A percentile compares a stretch with the other conserved stretches of the same genome.
These are phyloP conservation scores for Penicillium coffeae DNA, from an alignment of 495 filamentous ascomycete species.

Conservation along the genomic window DNA sequence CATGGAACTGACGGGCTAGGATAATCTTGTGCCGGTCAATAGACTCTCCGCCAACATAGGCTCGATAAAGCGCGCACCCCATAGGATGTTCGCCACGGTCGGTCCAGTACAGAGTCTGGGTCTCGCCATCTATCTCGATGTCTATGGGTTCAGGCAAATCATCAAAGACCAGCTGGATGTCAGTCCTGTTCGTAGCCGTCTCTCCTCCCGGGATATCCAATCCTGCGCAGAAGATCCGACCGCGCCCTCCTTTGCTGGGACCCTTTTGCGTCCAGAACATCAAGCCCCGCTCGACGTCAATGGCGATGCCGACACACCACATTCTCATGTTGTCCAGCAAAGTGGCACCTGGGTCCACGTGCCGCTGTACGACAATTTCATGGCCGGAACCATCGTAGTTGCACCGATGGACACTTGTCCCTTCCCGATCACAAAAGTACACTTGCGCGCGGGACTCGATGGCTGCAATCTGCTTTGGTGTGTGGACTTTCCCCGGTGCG, in stretches of 20 bases:
- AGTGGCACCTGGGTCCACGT: slow-evolving; percentile 17
- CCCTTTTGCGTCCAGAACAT: slow-evolving; percentile 60
- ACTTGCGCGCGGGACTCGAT: slow-evolving; percentile 28
- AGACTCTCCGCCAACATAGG: slow-evolving; percentile 17
- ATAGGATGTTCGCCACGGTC: slow-evolving; percentile 47
- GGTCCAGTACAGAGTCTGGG: slow-evolving; percentile 49
- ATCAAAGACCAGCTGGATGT: slow-evolving; percentile 42
- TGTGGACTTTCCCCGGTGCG: slow-evolving; percentile 38
- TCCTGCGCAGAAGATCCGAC: slow-evolving; percentile 44
- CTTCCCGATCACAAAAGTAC: slow-evolving; percentile 56
- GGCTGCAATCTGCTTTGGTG: slow-evolving; percentile 51
- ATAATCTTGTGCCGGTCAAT: slow-evolving; percentile 25
- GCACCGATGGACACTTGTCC: slow-evolving; percentile 43
- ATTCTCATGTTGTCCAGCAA: slow-evolving; percentile 26
- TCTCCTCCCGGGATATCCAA: slow-evolving; percentile 32
- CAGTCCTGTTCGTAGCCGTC: slow-evolving; percentile 26
- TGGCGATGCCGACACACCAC: slow-evolving; percentile 53
- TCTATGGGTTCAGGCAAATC: slow-evolving; percentile 53
- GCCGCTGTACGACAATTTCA: slow-evolving; percentile 34
- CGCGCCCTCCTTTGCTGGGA: slow-evolving; percentile 39
- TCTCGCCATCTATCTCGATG: slow-evolving; percentile 43
- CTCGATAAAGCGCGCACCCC: slow-evolving; percentile 27
- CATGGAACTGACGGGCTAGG: slow-evolving; percentile 42
- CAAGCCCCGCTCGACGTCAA: slow-evolving; percentile 32
- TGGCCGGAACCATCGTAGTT: slow-evolving; percentile 43